phyloP scores from a whole-genome alignment of 2,329 filamentous ascomycete species.

The Epichloe festucae region DNA sequence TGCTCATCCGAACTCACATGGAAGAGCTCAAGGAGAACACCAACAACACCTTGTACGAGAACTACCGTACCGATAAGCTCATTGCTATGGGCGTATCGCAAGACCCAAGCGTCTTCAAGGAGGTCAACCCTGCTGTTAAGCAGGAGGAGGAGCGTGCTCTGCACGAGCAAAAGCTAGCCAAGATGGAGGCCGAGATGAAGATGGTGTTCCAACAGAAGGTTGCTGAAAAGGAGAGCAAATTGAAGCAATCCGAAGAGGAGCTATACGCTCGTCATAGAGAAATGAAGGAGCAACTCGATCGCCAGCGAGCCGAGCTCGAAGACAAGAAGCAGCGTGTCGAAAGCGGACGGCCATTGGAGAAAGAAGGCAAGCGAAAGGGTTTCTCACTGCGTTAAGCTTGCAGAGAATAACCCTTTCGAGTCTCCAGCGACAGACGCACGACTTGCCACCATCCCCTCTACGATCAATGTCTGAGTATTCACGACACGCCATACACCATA shows the following conservation, averaged over 20 bases:
- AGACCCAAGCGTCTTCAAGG: conserved; percentile 99
- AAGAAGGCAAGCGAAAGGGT: conserved; percentile 97
- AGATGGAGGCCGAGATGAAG: conserved; percentile 99
- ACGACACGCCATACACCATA: conserved; percentile 45
- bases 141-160: conserved; percentile 97
- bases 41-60: conserved; percentile 97
- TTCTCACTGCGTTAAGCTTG: conserved; percentile 86
- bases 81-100: conserved; percentile 97
- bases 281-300: conserved; percentile 99
- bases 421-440: conserved; percentile 1
- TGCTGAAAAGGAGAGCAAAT: conserved; percentile 96
- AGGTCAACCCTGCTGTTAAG: conserved; percentile 99
- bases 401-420: conserved; percentile 2
- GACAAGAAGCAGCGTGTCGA: conserved; percentile 97
- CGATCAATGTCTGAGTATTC: conserved; percentile 43
- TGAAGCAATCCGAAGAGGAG: conserved; percentile 99
- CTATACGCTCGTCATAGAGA: conserved; percentile 94
- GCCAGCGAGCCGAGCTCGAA: conserved; percentile 87
- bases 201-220: conserved; percentile 99
- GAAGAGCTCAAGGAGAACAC: conserved; percentile 99
- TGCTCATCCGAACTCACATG: conserved; percentile 99
- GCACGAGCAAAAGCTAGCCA: conserved; percentile 98
- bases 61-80: conserved; percentile 99
- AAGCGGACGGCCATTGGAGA: conserved; percentile 88
- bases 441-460: conserved; percentile 15